These are phyloP conservation scores for Schizonepeta tenuifolia DNA, from an alignment of 257 asterid genomes.

Conservation along the genomic window DNA sequence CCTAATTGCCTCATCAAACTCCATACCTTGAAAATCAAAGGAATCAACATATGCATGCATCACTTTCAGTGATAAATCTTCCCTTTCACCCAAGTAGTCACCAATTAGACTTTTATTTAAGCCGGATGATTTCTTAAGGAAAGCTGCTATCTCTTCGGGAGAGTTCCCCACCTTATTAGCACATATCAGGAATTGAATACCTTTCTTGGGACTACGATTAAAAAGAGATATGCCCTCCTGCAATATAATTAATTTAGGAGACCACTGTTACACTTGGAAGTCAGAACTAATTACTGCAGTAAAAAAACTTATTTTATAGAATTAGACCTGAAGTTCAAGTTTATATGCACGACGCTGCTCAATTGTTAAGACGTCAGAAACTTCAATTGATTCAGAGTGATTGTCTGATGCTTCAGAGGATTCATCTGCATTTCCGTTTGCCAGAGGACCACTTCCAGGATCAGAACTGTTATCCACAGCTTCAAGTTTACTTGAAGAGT, in stretches of 20 bases:
- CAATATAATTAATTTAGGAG: conserved; percentile 40
- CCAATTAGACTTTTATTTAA: conserved; percentile 92
- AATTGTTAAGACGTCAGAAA: conserved; percentile 83
- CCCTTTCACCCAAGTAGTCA: conserved; percentile 98
- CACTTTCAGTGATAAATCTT: conserved; percentile 84
- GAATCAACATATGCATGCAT: conserved; percentile 99
- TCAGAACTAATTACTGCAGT: conserved; percentile 24
- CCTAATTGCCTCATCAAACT: conserved; percentile 97
- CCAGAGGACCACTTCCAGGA: conserved; percentile 60
- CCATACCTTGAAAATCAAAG: conserved; percentile 88
- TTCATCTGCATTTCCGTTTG: conserved; percentile 79
- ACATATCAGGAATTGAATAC: conserved; percentile 85
- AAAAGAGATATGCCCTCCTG: conserved; percentile 99
- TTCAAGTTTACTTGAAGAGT: conserved; percentile 64
- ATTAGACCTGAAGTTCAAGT: conserved; percentile 93
- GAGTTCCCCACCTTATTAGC: conserved; percentile 92
- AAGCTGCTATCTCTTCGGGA: conserved; percentile 85
- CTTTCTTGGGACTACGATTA: conserved; percentile 95
- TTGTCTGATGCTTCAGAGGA: conserved; percentile 77
- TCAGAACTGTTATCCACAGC: conserved; percentile 63
- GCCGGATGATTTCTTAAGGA: conserved; percentile 88
- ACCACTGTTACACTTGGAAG: conserved; percentile 8
- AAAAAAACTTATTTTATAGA: conserved; percentile 30
- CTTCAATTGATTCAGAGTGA: conserved; percentile 88
- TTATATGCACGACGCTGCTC: conserved; percentile 99